Conservation (phyloP, 345 rosid species). For the Psidium friedrichsthalianum region DNA sequence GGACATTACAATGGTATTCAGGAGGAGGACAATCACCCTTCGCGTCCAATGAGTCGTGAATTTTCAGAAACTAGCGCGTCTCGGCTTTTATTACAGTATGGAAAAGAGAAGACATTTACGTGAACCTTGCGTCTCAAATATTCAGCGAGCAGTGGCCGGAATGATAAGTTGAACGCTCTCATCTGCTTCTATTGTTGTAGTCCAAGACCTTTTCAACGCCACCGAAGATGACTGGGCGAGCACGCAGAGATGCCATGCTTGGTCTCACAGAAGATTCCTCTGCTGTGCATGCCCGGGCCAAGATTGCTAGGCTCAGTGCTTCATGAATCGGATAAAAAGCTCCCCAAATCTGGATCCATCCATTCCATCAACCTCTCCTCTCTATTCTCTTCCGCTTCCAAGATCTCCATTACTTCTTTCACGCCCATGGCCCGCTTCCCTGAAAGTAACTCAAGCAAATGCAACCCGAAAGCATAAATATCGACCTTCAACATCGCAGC, state of each 20-base stretch:
- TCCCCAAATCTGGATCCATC: constrained; percentile 46
- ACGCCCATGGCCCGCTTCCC: constrained; percentile 34
- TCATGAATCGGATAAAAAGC: constrained; percentile 31
- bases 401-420: constrained; percentile 22
- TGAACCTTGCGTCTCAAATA: not conserved
- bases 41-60: not conserved
- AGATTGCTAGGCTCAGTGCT: constrained; percentile 31
- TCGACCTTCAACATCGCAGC: constrained; percentile 28
- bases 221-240: constrained; percentile 22
- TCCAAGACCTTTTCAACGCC: constrained; percentile 22
- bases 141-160: constrained; percentile 33
- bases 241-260: constrained; percentile 40
- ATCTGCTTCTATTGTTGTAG: constrained; percentile 27
- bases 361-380: constrained; percentile 25
- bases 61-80: not conserved
- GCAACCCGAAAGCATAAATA: constrained; percentile 45
- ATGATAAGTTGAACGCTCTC: constrained; percentile 14
- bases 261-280: constrained; percentile 38
- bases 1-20: not conserved
- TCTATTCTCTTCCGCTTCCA: constrained; percentile 28
- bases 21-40: not conserved
- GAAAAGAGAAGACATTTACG: not conserved
- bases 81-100: not conserved
- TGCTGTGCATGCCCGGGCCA: constrained; percentile 41
- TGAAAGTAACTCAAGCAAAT: constrained; percentile 42